Evolutionary conservation across 2,329 filamentous ascomycete species (phyloP).

Genomic region (Blastomyces silverae): DNA sequence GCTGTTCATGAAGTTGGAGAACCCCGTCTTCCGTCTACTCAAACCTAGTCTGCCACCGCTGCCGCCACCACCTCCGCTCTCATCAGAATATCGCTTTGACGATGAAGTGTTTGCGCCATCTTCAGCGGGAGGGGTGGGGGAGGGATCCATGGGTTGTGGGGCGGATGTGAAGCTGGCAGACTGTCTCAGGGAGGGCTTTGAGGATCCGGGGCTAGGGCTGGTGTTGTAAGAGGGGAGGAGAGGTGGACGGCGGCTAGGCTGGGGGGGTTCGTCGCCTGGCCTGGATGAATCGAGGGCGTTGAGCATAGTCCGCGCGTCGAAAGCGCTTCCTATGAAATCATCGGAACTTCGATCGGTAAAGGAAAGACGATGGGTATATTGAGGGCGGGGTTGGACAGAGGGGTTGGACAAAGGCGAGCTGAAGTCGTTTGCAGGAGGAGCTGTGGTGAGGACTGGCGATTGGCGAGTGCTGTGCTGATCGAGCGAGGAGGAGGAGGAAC

Average conservation of each 20-base stretch:
- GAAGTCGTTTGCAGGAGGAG: slow-evolving; percentile 27
- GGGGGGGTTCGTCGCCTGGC: slow-evolving; percentile 16
- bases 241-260: slow-evolving; percentile 37
- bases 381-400: slow-evolving; percentile 29
- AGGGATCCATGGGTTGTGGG: slow-evolving; percentile 48
- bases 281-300: slow-evolving; percentile 36
- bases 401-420: slow-evolving; percentile 26
- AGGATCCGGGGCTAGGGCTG: slow-evolving; percentile 49
- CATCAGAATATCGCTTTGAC: slow-evolving; percentile 72
- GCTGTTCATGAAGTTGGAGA: slow-evolving; percentile 81
- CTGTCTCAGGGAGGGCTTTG: slow-evolving; percentile 53
- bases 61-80: slow-evolving; percentile 58
- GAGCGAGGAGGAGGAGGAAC: slow-evolving; percentile 44
- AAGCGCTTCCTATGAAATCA: slow-evolving; percentile 42
- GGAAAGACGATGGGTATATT: slow-evolving; percentile 32
- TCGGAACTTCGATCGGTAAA: slow-evolving; percentile 38
- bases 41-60: slow-evolving; percentile 39
- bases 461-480: slow-evolving; percentile 39
- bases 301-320: slow-evolving; percentile 42
- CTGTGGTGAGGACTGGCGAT: slow-evolving; percentile 33
- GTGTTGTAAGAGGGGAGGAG: slow-evolving; percentile 45
- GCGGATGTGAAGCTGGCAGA: slow-evolving; percentile 59
- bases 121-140: slow-evolving; percentile 40
- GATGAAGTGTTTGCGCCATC: slow-evolving; percentile 41
- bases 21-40: slow-evolving; percentile 76